These are phyloP conservation scores for Trichoderma parareesei DNA, from an alignment of 495 filamentous ascomycete genomes.

Conservation along the genomic window DNA sequence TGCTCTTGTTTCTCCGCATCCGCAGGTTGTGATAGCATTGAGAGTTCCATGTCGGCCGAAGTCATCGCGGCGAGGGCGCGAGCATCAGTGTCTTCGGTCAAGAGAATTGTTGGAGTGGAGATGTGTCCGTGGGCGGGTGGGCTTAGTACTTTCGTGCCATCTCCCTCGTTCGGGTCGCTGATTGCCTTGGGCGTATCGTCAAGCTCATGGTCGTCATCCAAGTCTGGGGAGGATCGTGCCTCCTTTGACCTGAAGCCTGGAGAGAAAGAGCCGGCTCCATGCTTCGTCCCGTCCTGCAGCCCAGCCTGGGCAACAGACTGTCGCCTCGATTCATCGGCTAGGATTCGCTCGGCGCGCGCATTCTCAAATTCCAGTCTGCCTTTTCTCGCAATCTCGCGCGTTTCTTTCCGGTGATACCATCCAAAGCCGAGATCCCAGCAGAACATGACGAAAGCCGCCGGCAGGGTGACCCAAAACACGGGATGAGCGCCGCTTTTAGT, in stretches of 20 bases:
- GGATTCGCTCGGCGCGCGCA: constrained; percentile 30
- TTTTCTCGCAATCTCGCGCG: constrained; percentile 48
- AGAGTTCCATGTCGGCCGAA: background rate
- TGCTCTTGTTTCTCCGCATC: background rate
- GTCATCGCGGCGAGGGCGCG: background rate
- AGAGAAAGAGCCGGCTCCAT: background rate
- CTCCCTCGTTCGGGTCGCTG: no score
- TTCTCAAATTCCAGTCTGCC: constrained; percentile 44
- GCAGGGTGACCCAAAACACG: constrained; percentile 55
- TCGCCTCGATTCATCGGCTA: constrained; percentile 17
- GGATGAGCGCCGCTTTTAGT: constrained; percentile 33
- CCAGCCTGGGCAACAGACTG: background rate
- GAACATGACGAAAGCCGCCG: constrained; percentile 55
- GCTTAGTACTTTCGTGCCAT: background rate
- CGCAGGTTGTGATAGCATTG: background rate
- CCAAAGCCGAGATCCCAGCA: constrained; percentile 52
- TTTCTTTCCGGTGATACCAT: constrained; percentile 49
- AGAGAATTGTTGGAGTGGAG: background rate
- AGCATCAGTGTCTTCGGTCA: background rate
- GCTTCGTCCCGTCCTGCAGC: background rate
- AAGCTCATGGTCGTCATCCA: background rate
- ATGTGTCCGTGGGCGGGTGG: background rate
- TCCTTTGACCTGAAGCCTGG: background rate
- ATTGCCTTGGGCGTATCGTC: background rate
- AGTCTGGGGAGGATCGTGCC: background rate